A percentile compares a stretch with the other conserved stretches of the same genome.
phyloP scores from a whole-genome alignment of 371 early-diverging fungal genomes.

The Chytridiales sp. region DNA sequence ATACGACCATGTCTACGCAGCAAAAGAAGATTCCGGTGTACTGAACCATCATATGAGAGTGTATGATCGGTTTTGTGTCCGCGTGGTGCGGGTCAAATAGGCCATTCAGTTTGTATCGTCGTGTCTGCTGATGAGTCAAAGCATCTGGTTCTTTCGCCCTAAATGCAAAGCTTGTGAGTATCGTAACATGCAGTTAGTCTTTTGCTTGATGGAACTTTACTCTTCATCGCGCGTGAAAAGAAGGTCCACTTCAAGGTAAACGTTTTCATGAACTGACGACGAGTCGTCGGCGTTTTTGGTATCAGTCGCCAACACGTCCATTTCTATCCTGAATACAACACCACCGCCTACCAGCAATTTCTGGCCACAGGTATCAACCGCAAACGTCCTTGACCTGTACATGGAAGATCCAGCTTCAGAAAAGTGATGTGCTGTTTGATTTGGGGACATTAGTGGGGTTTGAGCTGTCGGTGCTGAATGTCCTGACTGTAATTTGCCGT shows the following conservation, averaged over 20 bases:
- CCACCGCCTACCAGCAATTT: too few relatives aligned
- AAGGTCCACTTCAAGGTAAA: conserved; percentile 30
- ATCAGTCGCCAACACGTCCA: conserved; percentile 15
- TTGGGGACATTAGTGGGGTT: too few relatives aligned
- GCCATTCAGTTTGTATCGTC: conserved; percentile 18
- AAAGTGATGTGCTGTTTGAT: too few relatives aligned
- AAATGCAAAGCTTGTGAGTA: neutral
- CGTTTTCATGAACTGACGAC: too few relatives aligned
- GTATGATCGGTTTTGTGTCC: conserved; percentile 1
- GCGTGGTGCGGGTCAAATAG: neutral
- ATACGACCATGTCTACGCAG: conserved; percentile 16
- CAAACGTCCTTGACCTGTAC: too few relatives aligned
- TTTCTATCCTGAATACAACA: conserved; percentile 23
- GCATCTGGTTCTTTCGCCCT: neutral
- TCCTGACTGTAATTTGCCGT: too few relatives aligned
- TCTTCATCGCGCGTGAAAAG: conserved; percentile 21
- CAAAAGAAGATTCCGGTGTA: conserved; percentile 23
- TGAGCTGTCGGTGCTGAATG: too few relatives aligned
- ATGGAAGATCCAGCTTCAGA: too few relatives aligned
- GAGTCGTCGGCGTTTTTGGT: too few relatives aligned
- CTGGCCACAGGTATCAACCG: too few relatives aligned
- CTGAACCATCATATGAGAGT: conserved; percentile 16
- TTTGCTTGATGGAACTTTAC: conserved; percentile 17
- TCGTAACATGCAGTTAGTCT: neutral
- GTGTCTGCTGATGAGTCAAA: conserved; percentile 21